These are phyloP conservation scores for Fraxinus quadrangulata DNA, from an alignment of 257 asterid species.

Conservation along the genomic window DNA sequence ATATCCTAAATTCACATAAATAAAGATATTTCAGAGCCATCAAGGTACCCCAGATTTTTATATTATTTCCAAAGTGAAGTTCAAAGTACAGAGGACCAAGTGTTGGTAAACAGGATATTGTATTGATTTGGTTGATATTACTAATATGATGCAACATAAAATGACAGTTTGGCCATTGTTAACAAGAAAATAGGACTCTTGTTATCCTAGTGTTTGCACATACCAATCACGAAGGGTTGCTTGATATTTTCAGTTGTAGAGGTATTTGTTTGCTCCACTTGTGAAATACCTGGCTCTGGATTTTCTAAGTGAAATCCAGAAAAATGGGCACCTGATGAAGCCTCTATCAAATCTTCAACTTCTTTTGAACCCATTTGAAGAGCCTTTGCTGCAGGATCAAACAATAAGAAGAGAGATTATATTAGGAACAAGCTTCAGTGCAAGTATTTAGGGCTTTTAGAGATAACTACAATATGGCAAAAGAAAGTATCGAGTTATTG, in stretches of 20 bases:
- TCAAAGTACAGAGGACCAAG: not conserved
- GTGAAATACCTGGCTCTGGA: slow-evolving; percentile 36
- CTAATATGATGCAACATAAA: not conserved
- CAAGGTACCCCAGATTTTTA: slow-evolving; percentile 13
- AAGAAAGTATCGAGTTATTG: not conserved
- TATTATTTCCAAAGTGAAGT: not conserved
- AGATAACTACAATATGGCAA: slow-evolving; percentile 13
- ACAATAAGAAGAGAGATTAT: not conserved
- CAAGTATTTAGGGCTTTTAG: not conserved
- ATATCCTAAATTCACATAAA: not conserved
- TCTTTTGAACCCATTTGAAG: slow-evolving; percentile 77
- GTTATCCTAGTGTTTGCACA: slow-evolving; percentile 14
- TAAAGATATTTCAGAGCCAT: slow-evolving; percentile 17
- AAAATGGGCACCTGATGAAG: slow-evolving; percentile 90
- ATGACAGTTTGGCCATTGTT: slow-evolving; percentile 21
- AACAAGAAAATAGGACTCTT: not conserved
- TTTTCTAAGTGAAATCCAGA: slow-evolving; percentile 82
- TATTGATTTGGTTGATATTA: not conserved
- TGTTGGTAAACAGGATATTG: not conserved
- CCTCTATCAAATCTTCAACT: slow-evolving; percentile 86
- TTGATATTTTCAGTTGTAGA: slow-evolving; percentile 58
- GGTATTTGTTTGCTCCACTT: slow-evolving; percentile 53
- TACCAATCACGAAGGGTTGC: slow-evolving; percentile 95
- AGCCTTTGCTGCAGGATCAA: slow-evolving; percentile 29
- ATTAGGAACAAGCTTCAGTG: slow-evolving; percentile 20